phyloP scores from a whole-genome alignment of 306 rosid species.

The Acacia confusa region DNA sequence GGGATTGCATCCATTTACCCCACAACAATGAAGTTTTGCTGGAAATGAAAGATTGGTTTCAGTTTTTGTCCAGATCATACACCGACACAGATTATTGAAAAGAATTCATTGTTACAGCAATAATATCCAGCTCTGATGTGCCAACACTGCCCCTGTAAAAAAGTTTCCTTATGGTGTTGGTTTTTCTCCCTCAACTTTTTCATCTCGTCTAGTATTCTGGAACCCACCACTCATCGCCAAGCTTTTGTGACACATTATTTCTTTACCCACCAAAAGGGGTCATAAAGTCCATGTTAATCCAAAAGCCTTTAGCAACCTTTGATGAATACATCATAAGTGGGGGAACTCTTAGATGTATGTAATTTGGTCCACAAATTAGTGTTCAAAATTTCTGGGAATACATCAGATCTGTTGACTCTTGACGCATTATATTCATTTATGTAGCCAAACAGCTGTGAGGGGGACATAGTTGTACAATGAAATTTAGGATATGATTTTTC shows the following conservation, averaged over 20 bases:
- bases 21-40: constrained; percentile 42
- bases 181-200: constrained; percentile 8
- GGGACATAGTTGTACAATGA: constrained; percentile 24
- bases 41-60: constrained; percentile 22
- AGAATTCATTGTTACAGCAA: constrained; percentile 20
- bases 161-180: constrained; percentile 25
- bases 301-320: constrained; percentile 2
- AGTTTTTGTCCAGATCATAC: constrained; percentile 33
- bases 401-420: constrained; percentile 16
- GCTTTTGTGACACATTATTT: constrained; percentile 26
- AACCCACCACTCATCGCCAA: background rate
- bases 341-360: constrained; percentile 27
- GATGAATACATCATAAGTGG: constrained; percentile 15
- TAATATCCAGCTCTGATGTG: constrained; percentile 28
- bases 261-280: constrained; percentile 10
- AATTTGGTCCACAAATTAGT: constrained; percentile 17
- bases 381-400: constrained; percentile 20
- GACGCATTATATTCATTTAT: constrained; percentile 32
- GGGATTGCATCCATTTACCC: constrained; percentile 66
- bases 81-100: constrained; percentile 25
- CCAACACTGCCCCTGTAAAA: constrained; percentile 17
- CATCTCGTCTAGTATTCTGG: constrained; percentile 17
- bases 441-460: constrained; percentile 7
- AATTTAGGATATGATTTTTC: constrained; percentile 13
- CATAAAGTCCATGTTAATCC: background rate